phyloP scores from a whole-genome alignment of 139 green algal genomes.

The Nannochloris sp. region DNA sequence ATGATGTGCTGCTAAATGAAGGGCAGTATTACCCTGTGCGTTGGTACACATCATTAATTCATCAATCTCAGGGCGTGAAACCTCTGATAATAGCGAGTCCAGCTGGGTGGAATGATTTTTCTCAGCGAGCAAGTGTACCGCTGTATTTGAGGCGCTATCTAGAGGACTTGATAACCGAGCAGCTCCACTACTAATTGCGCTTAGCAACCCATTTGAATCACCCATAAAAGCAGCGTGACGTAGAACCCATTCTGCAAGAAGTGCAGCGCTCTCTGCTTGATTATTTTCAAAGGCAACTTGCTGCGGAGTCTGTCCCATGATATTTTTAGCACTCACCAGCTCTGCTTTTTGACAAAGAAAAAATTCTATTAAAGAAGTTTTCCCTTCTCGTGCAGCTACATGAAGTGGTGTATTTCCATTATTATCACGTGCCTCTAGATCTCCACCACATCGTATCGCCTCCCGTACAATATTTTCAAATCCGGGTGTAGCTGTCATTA shows the following conservation, averaged over 20 bases:
- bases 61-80: too few relatives aligned
- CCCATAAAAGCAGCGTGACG: too few relatives aligned
- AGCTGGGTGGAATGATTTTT: background rate
- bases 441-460: background rate
- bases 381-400: background rate
- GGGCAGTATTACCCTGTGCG: background rate
- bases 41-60: too few relatives aligned
- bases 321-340: background rate
- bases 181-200: too few relatives aligned
- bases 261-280: too few relatives aligned
- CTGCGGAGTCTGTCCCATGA: background rate
- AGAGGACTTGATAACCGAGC: background rate
- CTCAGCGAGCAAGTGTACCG: background rate
- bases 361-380: background rate
- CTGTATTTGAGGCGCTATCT: background rate
- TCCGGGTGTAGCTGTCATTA: background rate
- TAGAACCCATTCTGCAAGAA: too few relatives aligned
- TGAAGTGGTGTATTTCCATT: conserved; percentile 1
- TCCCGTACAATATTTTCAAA: background rate
- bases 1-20: background rate
- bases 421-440: background rate
- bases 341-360: background rate
- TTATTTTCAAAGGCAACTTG: background rate
- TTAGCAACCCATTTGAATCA: too few relatives aligned
- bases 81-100: background rate